A percentile compares a stretch with the other conserved stretches of the same genome.
phyloP scores from a whole-genome alignment of 176 grass and related monocot genomes.

The Pontederia crassipes region DNA sequence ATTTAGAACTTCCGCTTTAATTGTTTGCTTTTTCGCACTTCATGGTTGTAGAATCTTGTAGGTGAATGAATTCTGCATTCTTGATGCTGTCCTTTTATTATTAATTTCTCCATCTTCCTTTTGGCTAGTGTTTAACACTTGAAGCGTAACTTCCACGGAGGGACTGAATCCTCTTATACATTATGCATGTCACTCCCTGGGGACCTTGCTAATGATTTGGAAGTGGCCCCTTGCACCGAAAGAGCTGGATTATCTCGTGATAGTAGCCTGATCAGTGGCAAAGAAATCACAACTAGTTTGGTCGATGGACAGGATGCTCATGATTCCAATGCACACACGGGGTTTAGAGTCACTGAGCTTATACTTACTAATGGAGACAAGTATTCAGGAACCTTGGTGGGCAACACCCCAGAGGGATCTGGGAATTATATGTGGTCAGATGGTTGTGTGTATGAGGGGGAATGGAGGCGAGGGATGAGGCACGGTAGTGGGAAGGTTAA shows the following conservation, averaged over 20 bases:
- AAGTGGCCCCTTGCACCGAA: constrained; percentile 32
- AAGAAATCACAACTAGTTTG: constrained; percentile 24
- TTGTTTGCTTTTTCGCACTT: too few relatives aligned
- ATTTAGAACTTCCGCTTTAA: too few relatives aligned
- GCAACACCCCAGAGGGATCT: constrained; percentile 63
- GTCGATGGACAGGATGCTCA: constrained; percentile 41
- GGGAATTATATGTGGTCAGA: constrained; percentile 69
- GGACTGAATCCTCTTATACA: background rate
- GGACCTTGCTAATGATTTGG: constrained; percentile 41
- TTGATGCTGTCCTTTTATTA: too few relatives aligned
- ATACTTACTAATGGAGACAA: constrained; percentile 52
- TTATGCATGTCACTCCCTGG: constrained; percentile 71
- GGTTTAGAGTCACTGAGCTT: constrained; percentile 52
- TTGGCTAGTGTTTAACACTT: background rate
- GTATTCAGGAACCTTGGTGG: constrained; percentile 63
- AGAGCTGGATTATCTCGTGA: constrained; percentile 35
- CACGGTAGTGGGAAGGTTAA: constrained; percentile 63
- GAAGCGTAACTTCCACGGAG: background rate
- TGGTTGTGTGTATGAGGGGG: constrained; percentile 65
- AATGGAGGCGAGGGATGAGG: constrained; percentile 87
- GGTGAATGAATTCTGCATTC: too few relatives aligned
- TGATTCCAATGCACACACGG: constrained; percentile 19
- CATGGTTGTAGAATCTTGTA: too few relatives aligned
- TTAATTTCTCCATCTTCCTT: background rate
- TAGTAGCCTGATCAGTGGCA: constrained; percentile 39